Conservation (phyloP, 768 basidiomycete genomes). For the Auriculariales sp. region DNA sequence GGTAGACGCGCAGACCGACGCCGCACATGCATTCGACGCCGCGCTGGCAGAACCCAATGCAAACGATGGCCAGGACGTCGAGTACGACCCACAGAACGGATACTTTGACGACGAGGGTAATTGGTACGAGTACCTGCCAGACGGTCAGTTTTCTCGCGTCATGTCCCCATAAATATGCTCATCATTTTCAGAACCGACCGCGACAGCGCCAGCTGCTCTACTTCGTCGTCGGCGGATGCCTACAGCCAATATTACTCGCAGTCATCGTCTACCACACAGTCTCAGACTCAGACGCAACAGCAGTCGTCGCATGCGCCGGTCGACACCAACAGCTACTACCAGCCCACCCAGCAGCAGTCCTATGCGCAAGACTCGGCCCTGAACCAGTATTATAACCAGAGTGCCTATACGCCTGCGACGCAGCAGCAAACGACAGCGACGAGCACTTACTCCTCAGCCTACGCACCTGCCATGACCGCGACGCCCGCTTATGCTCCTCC, state of each 20-base stretch:
- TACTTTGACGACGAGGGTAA: conserved; percentile 18
- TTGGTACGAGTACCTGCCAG: conserved; percentile 10
- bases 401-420: neutral
- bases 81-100: conserved; percentile 15
- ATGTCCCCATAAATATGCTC: neutral
- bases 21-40: conserved; percentile 8
- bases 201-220: neutral
- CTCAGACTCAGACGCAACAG: neutral
- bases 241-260: neutral
- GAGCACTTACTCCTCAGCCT: conserved; percentile 2
- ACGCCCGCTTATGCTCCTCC: neutral
- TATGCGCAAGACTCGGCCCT: neutral
- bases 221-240: neutral
- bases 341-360: too few species aligned
- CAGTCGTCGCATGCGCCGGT: neutral
- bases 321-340: too few species aligned
- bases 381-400: neutral
- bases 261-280: neutral
- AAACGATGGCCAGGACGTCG: too few species aligned
- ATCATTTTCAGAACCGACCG: neutral
- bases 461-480: conserved; percentile 1
- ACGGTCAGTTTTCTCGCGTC: neutral
- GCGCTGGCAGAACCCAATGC: too few species aligned
- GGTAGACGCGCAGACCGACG: neutral
- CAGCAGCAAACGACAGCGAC: conserved; percentile 1